Conservation (phyloP, 176 grass and related monocot genomes). For the Calamus simplicifolius region DNA sequence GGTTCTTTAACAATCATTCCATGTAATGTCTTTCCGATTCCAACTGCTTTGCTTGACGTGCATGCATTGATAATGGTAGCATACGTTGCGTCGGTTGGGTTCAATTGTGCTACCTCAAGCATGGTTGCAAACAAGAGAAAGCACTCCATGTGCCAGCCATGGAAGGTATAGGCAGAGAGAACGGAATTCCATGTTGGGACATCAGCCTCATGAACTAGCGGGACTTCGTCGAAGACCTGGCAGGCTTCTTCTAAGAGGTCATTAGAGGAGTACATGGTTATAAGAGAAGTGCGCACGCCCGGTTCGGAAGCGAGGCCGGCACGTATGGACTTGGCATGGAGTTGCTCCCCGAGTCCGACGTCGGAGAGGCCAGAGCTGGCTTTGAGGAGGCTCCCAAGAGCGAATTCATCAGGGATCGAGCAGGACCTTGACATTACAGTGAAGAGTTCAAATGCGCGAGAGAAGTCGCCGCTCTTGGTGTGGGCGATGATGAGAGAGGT, state of each 20-base stretch:
- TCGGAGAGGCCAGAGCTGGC: conserved; percentile 6
- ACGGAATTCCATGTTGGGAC: conserved; percentile 17
- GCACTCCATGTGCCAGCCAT: conserved; percentile 7
- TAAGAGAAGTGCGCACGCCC: conserved; percentile 12
- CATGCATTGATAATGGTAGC: conserved; percentile 15
- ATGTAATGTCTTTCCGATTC: conserved; percentile 5
- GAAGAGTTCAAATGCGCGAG: conserved; percentile 12
- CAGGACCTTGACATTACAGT: neutral
- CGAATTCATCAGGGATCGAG: conserved; percentile 15
- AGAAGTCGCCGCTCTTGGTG: conserved; percentile 4
- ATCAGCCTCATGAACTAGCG: neutral
- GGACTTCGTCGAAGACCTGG: conserved; percentile 12
- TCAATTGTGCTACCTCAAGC: neutral
- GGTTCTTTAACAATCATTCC: conserved; percentile 9
- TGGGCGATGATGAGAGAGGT: conserved; percentile 3
- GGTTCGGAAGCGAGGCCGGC: conserved; percentile 7
- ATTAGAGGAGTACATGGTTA: conserved; percentile 9
- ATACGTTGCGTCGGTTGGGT: neutral
- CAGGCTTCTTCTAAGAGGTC: conserved; percentile 6
- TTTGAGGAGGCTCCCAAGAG: conserved; percentile 12
- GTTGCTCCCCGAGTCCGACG: neutral
- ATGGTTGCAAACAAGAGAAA: conserved; percentile 6
- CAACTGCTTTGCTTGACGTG: neutral
- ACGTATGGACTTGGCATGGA: conserved; percentile 19
- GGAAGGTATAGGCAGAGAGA: conserved; percentile 7